Evolutionary conservation across 257 asterid species (phyloP).

Genomic region (Nicotiana sylvestris): DNA sequence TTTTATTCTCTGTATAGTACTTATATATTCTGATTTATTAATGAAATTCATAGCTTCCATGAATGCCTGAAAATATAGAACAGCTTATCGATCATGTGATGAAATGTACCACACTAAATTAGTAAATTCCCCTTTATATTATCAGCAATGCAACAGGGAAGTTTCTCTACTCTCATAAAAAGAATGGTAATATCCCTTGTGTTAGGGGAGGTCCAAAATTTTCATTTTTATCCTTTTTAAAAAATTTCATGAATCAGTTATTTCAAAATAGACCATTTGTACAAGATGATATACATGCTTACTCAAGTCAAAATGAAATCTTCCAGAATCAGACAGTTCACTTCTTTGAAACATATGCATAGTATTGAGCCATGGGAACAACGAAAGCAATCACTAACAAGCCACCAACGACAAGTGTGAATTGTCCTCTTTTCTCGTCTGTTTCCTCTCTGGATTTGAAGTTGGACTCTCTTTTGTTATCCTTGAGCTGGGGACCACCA

Average conservation of each 20-base stretch:
- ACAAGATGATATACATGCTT: conserved; percentile 38
- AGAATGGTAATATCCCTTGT: neutral
- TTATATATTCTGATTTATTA: neutral
- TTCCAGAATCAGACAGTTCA: conserved; percentile 32
- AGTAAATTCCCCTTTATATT: neutral
- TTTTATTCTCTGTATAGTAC: conserved; percentile 5
- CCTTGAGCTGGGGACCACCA: conserved; percentile 79
- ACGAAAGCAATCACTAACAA: conserved; percentile 96
- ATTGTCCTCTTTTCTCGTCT: conserved; percentile 92
- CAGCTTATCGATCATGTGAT: neutral
- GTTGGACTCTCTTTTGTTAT: conserved; percentile 85
- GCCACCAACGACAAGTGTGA: conserved; percentile 96
- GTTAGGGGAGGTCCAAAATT: neutral
- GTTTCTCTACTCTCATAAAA: neutral
- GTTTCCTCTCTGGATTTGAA: conserved; percentile 92
- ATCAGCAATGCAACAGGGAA: neutral
- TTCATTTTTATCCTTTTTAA: conserved; percentile 11
- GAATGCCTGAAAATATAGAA: neutral
- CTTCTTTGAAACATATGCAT: conserved; percentile 87
- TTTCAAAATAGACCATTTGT: conserved; percentile 23
- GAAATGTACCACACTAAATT: neutral
- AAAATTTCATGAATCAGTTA: conserved; percentile 15
- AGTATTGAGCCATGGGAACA: conserved; percentile 99
- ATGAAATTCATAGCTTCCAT: neutral
- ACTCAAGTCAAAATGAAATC: conserved; percentile 30